A percentile compares a stretch with the other conserved stretches of the same genome.
These are phyloP conservation scores for Quercus mongolica DNA, from an alignment of 306 rosid species.

Conservation along the genomic window DNA sequence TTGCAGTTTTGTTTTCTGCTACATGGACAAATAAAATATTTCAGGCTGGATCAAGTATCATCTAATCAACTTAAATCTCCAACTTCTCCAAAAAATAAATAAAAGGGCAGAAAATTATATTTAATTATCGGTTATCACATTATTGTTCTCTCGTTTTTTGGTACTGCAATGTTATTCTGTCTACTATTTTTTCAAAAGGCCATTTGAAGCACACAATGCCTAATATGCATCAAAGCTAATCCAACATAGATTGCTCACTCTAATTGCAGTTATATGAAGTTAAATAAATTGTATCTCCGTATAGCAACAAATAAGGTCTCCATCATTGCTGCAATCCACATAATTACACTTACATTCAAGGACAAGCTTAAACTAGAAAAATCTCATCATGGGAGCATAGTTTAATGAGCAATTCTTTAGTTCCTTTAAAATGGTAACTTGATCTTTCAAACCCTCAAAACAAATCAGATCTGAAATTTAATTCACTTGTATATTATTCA, in stretches of 20 bases:
- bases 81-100: neutral
- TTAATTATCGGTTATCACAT: neutral
- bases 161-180: neutral
- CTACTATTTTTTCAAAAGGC: neutral
- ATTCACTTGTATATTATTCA: neutral
- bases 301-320: neutral
- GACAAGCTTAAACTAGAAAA: neutral
- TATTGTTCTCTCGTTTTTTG: neutral
- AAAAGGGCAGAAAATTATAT: neutral
- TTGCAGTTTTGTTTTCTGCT: no score
- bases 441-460: neutral
- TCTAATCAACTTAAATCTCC: neutral
- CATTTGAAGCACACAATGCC: neutral
- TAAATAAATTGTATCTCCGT: neutral
- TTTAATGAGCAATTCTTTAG: neutral
- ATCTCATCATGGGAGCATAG: neutral
- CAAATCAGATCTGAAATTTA: no score
- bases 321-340: neutral
- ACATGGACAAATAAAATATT: no score
- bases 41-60: neutral
- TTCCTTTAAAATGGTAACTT: neutral
- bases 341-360: neutral
- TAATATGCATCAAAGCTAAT: neutral
- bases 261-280: neutral
- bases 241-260: neutral